Evolutionary conservation across 2,329 filamentous ascomycete genomes (phyloP).

Genomic region (Colletotrichum musicola): DNA sequence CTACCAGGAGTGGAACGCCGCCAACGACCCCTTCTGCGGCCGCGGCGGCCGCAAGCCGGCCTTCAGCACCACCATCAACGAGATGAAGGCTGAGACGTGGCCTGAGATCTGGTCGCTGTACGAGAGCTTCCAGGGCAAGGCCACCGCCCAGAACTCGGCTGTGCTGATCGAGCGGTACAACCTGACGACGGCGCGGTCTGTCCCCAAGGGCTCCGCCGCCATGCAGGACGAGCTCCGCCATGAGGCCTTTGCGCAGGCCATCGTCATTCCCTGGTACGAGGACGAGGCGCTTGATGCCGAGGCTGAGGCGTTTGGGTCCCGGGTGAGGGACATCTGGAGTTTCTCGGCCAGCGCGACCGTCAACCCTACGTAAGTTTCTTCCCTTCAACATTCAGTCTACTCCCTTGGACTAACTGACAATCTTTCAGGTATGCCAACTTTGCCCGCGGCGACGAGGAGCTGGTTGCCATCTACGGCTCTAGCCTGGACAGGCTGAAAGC

Average conservation of each 20-base stretch:
- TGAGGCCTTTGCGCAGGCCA: conserved; percentile 48
- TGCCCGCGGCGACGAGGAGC: conserved; percentile 48
- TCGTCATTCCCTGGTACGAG: conserved; percentile 55
- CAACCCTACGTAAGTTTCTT: conserved; percentile 39
- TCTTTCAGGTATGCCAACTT: conserved; percentile 47
- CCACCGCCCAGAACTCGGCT: conserved; percentile 46
- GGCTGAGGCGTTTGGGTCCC: conserved; percentile 50
- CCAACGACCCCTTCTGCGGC: conserved; percentile 51
- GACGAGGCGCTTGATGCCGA: conserved; percentile 49
- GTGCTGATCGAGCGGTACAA: conserved; percentile 54
- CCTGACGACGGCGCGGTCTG: conserved; percentile 46
- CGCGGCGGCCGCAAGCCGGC: conserved; percentile 54
- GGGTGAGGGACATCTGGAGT: conserved; percentile 47
- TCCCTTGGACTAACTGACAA: background rate
- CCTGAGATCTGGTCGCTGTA: conserved; percentile 54
- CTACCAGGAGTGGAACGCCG: conserved; percentile 55
- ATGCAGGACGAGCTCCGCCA: conserved; percentile 50
- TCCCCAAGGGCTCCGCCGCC: conserved; percentile 36
- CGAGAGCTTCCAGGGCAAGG: conserved; percentile 48
- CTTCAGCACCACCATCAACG: conserved; percentile 49
- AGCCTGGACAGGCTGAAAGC: conserved; percentile 44
- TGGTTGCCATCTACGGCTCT: conserved; percentile 43
- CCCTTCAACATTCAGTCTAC: too few relatives aligned
- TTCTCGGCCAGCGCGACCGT: conserved; percentile 35
- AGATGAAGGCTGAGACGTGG: conserved; percentile 52